Conservation (phyloP, 768 basidiomycete genomes). For the Rubroboletus pulcherrimus region DNA sequence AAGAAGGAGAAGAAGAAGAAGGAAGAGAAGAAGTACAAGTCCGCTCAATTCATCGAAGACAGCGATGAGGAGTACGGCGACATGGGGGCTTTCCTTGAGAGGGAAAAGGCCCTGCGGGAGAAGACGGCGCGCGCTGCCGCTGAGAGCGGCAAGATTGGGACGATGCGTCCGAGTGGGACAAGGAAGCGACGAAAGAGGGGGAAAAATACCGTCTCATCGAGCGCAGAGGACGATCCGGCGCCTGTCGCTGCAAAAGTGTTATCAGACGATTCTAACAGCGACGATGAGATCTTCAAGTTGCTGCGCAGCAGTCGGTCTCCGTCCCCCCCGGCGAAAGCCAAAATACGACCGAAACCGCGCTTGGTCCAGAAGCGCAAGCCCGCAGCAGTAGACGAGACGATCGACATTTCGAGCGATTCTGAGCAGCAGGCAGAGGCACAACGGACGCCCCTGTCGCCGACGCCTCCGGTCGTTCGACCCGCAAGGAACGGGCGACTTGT, state of each 20-base stretch:
- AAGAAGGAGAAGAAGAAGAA: conserved; percentile 53
- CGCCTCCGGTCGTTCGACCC: conserved; percentile 11
- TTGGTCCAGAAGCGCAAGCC: conserved; percentile 36
- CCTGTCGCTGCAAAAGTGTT: conserved; percentile 11
- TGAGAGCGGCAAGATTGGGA: conserved; percentile 36
- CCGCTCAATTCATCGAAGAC: conserved; percentile 88
- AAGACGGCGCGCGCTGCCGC: conserved; percentile 46
- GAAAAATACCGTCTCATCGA: conserved; percentile 45
- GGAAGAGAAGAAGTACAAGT: conserved; percentile 77
- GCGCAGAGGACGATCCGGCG: conserved; percentile 26
- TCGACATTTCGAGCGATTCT: conserved; percentile 24
- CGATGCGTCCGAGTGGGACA: conserved; percentile 47
- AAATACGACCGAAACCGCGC: conserved; percentile 36
- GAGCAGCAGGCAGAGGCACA: conserved; percentile 4
- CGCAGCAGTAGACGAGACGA: conserved; percentile 4
- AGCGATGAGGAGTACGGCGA: conserved; percentile 81
- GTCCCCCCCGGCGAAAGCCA: conserved; percentile 15
- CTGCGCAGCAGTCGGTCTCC: conserved; percentile 27
- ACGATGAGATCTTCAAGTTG: conserved; percentile 22
- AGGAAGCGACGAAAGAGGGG: conserved; percentile 54
- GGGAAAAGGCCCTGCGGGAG: conserved; percentile 61
- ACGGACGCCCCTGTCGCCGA: neutral
- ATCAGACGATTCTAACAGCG: conserved; percentile 20
- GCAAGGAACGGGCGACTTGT: conserved; percentile 30
- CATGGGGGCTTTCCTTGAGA: conserved; percentile 78